Base-by-base conservation (phyloP, 225 moss, liverwort and hornwort species). In the Marchantia paleacea region DNA sequence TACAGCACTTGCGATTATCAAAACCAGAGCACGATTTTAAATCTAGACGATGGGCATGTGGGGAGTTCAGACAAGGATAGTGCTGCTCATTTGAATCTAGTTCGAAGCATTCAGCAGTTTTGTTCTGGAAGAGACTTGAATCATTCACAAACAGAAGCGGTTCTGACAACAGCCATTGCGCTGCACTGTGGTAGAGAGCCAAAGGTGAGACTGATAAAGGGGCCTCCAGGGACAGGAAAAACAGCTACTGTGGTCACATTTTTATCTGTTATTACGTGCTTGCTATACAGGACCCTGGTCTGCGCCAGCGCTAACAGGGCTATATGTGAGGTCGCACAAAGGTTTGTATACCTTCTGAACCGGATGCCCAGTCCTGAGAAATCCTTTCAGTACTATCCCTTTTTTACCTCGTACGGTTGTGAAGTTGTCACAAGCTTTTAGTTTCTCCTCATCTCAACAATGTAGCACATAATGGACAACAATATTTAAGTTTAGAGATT, bases 201-300 rank as follows among this genome's bases (percentile, higher is more conserved):
- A 0, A 74, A 72, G n/a, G 84, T 92, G 52, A 88, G 89, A 78
- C 75, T 90, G 12, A 89, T 92, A 81, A 90, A 90, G 74, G 92
- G 92, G 20, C 92, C 92, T 72, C 92, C 92, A 73, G 92, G 92
- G 52, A 87, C 87, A 8, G 92, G 92, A 3, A 92, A 92, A 60
- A 92, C 92, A 6, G 57, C 86, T 2, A 89, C 88, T 7, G 65
- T 92, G 6, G 79, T 89, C 53, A 89, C 88, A 7, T 87, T 90
- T 25, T 84, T 92, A 26, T 81, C 90, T 15, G 79, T 90, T 19
- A 70, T 88, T 62, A 90, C 89, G 63, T 86, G 82, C 69, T 58
- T 92, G 65, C 62, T 84, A 55, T 86, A 82, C 50, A 85, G 90
- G 60, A 82, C 86, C 10, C 88, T 92, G 13, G 85, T 90, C 19